These are phyloP conservation scores for Sphagnum fallax DNA, from an alignment of 228 moss, liverwort and hornwort species.

Conservation along the genomic window DNA sequence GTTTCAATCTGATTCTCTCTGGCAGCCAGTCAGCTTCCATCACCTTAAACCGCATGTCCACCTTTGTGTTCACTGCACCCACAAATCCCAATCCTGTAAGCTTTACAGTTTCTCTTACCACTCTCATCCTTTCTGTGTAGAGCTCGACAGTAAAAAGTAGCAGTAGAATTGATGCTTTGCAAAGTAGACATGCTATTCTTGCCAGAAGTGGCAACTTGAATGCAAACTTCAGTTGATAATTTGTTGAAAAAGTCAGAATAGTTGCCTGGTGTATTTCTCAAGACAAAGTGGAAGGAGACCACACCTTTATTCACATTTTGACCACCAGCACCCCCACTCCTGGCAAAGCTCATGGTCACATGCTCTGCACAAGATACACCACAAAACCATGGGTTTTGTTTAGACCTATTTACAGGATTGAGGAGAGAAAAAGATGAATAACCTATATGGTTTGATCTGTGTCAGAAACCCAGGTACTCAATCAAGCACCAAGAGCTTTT, in stretches of 20 bases:
- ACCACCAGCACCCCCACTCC: conserved; percentile 95
- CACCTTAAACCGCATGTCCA: conserved; percentile 96
- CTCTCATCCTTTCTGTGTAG: neutral
- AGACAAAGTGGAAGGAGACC: neutral
- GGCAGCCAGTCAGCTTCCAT: conserved; percentile 82
- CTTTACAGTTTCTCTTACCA: neutral
- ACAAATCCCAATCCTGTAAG: neutral
- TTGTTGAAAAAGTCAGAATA: no score
- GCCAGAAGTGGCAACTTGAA: neutral
- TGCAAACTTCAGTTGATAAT: neutral
- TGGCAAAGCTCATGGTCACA: conserved; percentile 77
- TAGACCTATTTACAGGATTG: neutral
- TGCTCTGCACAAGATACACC: conserved; percentile 24
- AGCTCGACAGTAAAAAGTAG: neutral
- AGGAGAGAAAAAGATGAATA: neutral
- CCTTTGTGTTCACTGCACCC: conserved; percentile 80
- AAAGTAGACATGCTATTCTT: neutral
- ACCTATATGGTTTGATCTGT: neutral
- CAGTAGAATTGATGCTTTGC: neutral
- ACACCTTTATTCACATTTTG: conserved; percentile 90
- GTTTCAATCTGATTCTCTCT: conserved; percentile 69
- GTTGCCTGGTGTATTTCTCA: no score
- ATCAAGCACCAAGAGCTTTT: neutral
- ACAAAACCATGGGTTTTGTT: no score
- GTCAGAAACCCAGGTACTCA: neutral